Base-by-base conservation (phyloP, 2,329 filamentous ascomycete species). In the Sphaerulina vaccinii region DNA sequence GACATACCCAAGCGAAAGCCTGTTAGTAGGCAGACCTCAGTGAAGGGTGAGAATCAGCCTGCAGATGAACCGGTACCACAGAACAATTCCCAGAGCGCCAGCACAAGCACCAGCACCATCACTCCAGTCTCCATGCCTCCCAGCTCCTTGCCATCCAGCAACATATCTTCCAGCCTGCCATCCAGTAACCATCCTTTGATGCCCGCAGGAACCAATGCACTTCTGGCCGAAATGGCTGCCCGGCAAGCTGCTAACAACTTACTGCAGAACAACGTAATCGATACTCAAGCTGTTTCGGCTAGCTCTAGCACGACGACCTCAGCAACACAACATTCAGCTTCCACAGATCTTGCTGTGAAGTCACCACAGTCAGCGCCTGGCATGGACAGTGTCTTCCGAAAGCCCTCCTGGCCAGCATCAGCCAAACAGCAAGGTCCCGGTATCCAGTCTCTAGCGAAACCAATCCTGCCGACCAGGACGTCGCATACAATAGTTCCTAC, bases 341-440 rank as follows among this genome's bases (percentile, higher is more conserved):
- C 45, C n/a, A 44, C 32, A n/a, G 52, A 56, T 32, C 21, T 40
- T 5, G 35, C 45, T 32, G 51, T 51, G 10, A 54, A 52, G 19
- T 47, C 54, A 4, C 51, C 58, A 19, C 52, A 56, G 33, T 42
- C 40, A 41, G 18, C 52, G 7, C 36, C 43, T n/a, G 52, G 44
- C 9, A 45, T 24, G 21, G 56, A 59, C n/a, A 19, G 32, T 11
- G 51, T 58, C 45, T 68, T 67, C 54, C 62, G 63, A 42, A 68
- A 67, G 47, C 66, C 66, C 13, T 60, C 63, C 19, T 65, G 62
- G 64, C 61, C 65, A 13, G 65, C 66, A 3, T 68, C 66, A n/a
- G 60, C 63, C n/a, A 51, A 32, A 4, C 56, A 55, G 18, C 35
- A 49, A 45, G 49, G 51, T 3, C 35, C 53, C 15, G 50, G 58